A percentile compares a stretch with the other conserved stretches of the same genome.
Evolutionary conservation across 805 yeast species (phyloP).

Genomic region (Yarrowia porcina): DNA sequence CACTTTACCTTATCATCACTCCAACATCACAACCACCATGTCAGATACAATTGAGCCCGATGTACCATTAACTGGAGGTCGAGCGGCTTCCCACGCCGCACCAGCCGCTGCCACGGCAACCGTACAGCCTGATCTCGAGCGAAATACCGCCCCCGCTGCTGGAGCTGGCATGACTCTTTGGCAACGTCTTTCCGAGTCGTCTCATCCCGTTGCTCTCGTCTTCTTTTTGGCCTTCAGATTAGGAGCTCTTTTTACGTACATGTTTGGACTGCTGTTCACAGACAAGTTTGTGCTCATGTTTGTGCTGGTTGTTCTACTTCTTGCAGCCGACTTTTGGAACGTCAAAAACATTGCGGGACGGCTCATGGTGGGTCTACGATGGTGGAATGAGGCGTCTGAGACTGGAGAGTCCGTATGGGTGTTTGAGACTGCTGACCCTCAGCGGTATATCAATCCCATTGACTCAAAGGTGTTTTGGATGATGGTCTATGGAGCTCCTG

Average conservation of each 20-base stretch:
- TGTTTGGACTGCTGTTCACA: constrained; percentile 69
- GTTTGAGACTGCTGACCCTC: constrained; percentile 74
- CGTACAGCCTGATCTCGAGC: constrained; percentile 18
- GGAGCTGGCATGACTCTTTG: constrained; percentile 38
- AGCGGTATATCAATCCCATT: constrained; percentile 72
- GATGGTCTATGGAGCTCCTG: constrained; percentile 70
- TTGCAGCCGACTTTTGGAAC: constrained; percentile 92
- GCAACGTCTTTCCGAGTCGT: constrained; percentile 58
- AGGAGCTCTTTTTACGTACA: constrained; percentile 59
- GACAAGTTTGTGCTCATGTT: constrained; percentile 69
- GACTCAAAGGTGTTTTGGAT: constrained; percentile 90
- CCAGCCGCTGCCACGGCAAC: neutral
- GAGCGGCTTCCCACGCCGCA: neutral
- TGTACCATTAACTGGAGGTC: neutral
- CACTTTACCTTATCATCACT: neutral
- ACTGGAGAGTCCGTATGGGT: constrained; percentile 77
- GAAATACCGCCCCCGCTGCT: neutral
- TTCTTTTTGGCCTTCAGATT: constrained; percentile 61
- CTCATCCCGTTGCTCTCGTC: constrained; percentile 77
- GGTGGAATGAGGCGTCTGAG: constrained; percentile 89
- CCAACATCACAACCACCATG: neutral
- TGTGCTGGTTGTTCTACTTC: constrained; percentile 67
- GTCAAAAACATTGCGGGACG: constrained; percentile 89
- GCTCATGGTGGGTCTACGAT: constrained; percentile 76
- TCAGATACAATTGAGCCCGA: constrained; percentile 22